Evolutionary conservation across 1,284 basidiomycete genomes (phyloP).

Genomic region (Puccinia polysora): DNA sequence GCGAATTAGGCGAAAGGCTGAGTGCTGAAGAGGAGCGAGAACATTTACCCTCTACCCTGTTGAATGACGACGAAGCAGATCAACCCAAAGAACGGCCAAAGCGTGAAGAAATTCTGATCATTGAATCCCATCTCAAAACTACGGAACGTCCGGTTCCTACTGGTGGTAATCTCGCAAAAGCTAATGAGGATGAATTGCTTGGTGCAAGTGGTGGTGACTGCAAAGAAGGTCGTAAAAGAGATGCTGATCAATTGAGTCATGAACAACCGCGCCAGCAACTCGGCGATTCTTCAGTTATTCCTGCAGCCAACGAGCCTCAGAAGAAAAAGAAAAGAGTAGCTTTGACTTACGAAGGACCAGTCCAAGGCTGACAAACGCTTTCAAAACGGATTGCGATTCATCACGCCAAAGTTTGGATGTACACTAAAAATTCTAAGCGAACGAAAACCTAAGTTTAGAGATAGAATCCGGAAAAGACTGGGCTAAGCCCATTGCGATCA

Average conservation of each 20-base stretch:
- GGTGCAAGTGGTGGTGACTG: too few relatives aligned
- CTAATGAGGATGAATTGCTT: too few relatives aligned
- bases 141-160: too few relatives aligned
- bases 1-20: slow-evolving; percentile 71
- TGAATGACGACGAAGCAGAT: neutral
- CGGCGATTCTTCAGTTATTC: neutral
- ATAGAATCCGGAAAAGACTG: too few relatives aligned
- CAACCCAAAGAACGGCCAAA: neutral
- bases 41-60: neutral
- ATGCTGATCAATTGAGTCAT: neutral
- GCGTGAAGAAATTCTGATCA: neutral
- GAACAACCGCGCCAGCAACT: neutral
- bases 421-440: too few relatives aligned
- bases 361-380: slow-evolving; percentile 18
- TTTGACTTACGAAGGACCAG: slow-evolving; percentile 37
- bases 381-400: too few relatives aligned
- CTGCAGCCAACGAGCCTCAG: neutral
- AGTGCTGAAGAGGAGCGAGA: slow-evolving; percentile 16
- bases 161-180: too few relatives aligned
- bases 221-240: too few relatives aligned
- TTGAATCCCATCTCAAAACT: neutral
- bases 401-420: too few relatives aligned
- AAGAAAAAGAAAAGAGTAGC: slow-evolving; percentile 39
- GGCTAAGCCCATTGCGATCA: too few relatives aligned
- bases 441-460: too few relatives aligned